These are phyloP conservation scores for Eimeria sp. DNA, from an alignment of 169 alveolate species.

Conservation along the genomic window DNA sequence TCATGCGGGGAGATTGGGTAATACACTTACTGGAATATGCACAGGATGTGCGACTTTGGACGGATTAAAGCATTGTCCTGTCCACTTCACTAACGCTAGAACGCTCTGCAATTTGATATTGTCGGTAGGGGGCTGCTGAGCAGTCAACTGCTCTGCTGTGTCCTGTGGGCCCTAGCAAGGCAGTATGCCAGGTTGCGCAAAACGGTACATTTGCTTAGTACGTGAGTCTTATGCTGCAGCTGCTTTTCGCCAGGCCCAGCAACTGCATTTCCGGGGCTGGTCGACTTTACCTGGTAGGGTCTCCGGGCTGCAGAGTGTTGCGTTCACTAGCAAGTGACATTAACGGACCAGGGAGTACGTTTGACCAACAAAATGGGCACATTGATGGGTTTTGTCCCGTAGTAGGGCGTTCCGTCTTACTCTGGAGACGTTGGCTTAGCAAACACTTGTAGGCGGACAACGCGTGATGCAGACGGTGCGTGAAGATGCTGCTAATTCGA, in stretches of 20 bases:
- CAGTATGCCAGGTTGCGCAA: not conserved
- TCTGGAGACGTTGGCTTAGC: not conserved
- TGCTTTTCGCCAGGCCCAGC: not conserved
- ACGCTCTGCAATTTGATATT: not conserved
- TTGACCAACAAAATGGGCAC: not conserved
- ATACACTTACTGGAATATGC: not conserved
- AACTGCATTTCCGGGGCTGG: not conserved
- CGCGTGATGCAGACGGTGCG: not conserved
- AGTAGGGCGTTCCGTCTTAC: not conserved
- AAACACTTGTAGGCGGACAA: not conserved
- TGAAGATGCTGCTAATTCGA: not conserved
- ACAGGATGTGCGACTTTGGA: not conserved
- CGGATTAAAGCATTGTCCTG: not conserved
- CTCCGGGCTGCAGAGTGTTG: not conserved
- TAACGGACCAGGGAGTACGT: not conserved
- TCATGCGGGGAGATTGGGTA: not conserved
- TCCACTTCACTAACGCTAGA: not conserved
- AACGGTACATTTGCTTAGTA: not conserved
- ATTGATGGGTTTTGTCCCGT: not conserved
- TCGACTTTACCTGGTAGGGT: not conserved
- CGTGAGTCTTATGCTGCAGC: not conserved
- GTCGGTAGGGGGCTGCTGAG: not conserved
- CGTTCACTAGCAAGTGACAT: not conserved
- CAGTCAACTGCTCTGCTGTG: not conserved
- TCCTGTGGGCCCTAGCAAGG: not conserved